Evolutionary conservation across 768 basidiomycete genomes (phyloP).

Genomic region (Suillus clintonianus): DNA sequence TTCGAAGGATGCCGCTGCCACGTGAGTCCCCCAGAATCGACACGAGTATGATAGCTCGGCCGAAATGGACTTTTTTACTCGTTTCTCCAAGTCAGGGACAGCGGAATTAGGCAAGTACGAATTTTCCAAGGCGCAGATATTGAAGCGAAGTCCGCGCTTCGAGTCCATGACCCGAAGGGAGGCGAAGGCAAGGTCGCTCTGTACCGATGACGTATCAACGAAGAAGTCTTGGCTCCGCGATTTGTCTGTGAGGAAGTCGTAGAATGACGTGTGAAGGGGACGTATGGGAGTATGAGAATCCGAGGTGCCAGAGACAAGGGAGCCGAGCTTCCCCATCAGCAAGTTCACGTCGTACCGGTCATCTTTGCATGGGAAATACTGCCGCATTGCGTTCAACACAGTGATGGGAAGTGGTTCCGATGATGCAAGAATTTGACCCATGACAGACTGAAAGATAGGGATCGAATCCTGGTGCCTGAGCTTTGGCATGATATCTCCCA

Average conservation of each 20-base stretch:
- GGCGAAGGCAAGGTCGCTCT: constrained; percentile 11
- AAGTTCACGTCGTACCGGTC: background rate
- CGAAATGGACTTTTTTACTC: constrained; percentile 24
- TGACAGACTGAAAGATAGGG: background rate
- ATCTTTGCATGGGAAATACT: background rate
- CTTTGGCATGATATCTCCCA: constrained; percentile 1
- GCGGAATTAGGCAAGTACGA: constrained; percentile 26
- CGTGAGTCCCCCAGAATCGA: constrained; percentile 32
- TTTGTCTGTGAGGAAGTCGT: constrained; percentile 22
- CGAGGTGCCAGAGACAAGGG: constrained; percentile 5
- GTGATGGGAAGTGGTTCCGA: constrained; percentile 3
- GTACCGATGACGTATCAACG: constrained; percentile 1
- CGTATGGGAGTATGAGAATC: constrained; percentile 6
- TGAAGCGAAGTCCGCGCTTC: constrained; percentile 16
- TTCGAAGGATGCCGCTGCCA: constrained; percentile 10
- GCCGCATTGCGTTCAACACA: background rate
- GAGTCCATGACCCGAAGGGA: constrained; percentile 31
- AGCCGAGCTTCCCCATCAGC: constrained; percentile 2
- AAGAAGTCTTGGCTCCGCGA: constrained; percentile 13
- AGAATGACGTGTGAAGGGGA: constrained; percentile 28
- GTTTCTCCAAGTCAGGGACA: constrained; percentile 12
- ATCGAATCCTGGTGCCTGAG: background rate
- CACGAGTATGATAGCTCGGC: constrained; percentile 32
- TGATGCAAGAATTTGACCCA: background rate
- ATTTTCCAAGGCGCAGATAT: constrained; percentile 15